A percentile compares a stretch with the other conserved stretches of the same genome.
Conservation (phyloP, 257 asterid genomes). For the Petunia axillaris region DNA sequence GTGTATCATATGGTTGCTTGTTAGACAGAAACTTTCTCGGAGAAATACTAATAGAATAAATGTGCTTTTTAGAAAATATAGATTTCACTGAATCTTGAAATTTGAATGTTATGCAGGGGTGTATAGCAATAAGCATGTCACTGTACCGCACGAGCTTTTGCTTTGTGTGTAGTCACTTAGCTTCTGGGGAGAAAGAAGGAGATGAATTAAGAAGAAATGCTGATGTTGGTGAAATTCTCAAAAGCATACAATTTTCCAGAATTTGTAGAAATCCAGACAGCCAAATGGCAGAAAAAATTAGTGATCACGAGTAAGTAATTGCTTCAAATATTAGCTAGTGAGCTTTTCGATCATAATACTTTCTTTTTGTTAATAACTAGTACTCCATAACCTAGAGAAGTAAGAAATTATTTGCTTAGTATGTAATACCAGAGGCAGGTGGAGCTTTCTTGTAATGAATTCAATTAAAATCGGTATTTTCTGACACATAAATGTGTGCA, state of each 20-base stretch:
- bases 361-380: neutral
- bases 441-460: neutral
- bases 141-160: constrained; percentile 86
- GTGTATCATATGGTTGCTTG: constrained; percentile 6
- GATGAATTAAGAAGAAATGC: constrained; percentile 79
- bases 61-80: neutral
- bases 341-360: neutral
- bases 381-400: neutral
- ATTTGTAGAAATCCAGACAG: constrained; percentile 60
- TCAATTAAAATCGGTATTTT: neutral
- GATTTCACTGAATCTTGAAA: neutral
- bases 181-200: constrained; percentile 96
- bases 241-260: constrained; percentile 59
- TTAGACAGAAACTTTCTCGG: neutral
- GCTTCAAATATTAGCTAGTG: neutral
- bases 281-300: constrained; percentile 56
- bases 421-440: neutral
- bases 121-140: constrained; percentile 89
- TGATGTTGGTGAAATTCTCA: constrained; percentile 77
- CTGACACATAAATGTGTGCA: neutral
- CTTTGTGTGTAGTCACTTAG: constrained; percentile 91
- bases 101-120: constrained; percentile 52
- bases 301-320: constrained; percentile 72
- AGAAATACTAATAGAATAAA: neutral
- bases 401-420: neutral